phyloP scores from a whole-genome alignment of 345 rosid species.

The Erodium maritimum region DNA sequence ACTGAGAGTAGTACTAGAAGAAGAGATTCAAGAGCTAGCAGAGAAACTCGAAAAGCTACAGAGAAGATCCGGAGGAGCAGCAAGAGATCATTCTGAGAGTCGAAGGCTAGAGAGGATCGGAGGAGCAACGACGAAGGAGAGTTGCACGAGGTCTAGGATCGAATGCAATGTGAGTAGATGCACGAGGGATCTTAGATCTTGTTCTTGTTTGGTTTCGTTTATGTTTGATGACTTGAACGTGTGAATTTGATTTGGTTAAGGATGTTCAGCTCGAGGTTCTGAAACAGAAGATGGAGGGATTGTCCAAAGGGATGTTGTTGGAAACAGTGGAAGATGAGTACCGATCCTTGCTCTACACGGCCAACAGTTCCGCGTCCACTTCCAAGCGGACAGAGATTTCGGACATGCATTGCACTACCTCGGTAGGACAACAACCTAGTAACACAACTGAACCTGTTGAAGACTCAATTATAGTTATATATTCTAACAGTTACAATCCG shows the following conservation, averaged over 20 bases:
- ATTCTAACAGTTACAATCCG: no score
- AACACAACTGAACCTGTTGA: no score
- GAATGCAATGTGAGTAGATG: no score
- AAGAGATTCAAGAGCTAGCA: slow-evolving; percentile 48
- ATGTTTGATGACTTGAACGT: no score
- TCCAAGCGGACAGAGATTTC: no score
- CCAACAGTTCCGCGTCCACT: no score
- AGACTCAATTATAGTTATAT: no score
- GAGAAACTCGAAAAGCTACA: slow-evolving; percentile 53
- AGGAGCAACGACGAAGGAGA: slow-evolving; percentile 24
- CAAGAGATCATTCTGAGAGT: slow-evolving; percentile 23
- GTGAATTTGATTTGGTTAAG: no score
- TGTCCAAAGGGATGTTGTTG: slow-evolving; percentile 44
- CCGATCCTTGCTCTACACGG: slow-evolving; percentile 34
- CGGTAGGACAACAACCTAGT: no score
- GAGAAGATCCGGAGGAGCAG: slow-evolving; percentile 43
- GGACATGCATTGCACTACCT: no score
- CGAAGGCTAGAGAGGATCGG: slow-evolving; percentile 35
- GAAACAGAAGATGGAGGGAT: slow-evolving; percentile 62
- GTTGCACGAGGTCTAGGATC: slow-evolving; percentile 48
- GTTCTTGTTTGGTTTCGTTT: no score
- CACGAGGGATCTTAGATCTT: slow-evolving; percentile 7
- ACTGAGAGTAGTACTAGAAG: slow-evolving; percentile 23
- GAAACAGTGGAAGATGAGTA: slow-evolving; percentile 51
- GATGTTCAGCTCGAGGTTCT: slow-evolving; percentile 35